Evolutionary conservation across 2,329 filamentous ascomycete genomes (phyloP).

Genomic region (Cytospora piceae): DNA sequence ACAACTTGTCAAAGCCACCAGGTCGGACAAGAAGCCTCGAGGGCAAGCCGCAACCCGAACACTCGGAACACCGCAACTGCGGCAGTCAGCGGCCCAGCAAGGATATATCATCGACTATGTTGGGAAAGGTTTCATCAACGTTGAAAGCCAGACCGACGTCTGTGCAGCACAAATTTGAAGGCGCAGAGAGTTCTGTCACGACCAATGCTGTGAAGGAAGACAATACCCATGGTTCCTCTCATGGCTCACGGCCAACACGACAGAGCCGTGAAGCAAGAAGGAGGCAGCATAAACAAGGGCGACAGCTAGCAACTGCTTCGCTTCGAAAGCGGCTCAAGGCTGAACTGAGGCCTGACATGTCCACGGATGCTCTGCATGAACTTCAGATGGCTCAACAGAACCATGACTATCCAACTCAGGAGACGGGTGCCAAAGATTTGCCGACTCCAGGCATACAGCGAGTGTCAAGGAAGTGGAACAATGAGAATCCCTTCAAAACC

Average conservation of each 20-base stretch:
- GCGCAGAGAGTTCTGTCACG: background rate
- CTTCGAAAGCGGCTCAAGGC: slow-evolving; percentile 18
- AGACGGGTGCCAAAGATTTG: background rate
- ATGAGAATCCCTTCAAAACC: slow-evolving; percentile 15
- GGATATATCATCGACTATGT: background rate
- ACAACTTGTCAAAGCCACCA: background rate
- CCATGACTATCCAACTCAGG: background rate
- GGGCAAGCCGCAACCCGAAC: background rate
- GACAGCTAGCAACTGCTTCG: background rate
- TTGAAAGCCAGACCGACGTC: slow-evolving; percentile 11
- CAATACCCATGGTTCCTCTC: background rate
- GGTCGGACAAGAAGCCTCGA: background rate
- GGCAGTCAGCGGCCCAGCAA: background rate
- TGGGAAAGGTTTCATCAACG: slow-evolving; percentile 17
- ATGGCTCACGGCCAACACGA: background rate
- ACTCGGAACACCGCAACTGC: background rate
- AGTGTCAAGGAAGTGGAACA: slow-evolving; percentile 16
- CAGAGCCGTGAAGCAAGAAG: background rate
- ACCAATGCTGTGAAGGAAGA: background rate
- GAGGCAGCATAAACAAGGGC: background rate
- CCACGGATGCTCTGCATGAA: background rate
- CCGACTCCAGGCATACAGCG: slow-evolving; percentile 9
- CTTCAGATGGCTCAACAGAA: background rate
- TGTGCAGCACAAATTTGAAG: background rate
- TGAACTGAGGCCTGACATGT: background rate